Conservation (phyloP, 805 yeast species). For the Saccharomyces paradoxus region DNA sequence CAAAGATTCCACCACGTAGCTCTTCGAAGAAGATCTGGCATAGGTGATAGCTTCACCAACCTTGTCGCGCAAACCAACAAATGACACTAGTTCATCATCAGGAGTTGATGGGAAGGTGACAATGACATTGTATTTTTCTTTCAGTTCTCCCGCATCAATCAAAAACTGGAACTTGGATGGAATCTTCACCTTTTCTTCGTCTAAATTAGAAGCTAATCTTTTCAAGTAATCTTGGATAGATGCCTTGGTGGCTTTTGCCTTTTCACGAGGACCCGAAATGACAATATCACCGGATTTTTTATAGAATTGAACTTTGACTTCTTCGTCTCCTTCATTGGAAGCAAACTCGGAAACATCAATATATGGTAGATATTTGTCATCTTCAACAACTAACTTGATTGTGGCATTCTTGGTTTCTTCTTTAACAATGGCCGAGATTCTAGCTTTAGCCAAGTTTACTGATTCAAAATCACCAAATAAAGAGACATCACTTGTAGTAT, state of each 20-base stretch:
- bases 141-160: slow-evolving; percentile 47
- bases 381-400: slow-evolving; percentile 40
- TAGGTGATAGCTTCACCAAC: slow-evolving; percentile 53
- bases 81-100: slow-evolving; percentile 44
- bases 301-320: slow-evolving; percentile 22
- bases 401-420: slow-evolving; percentile 59
- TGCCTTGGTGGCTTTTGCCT: slow-evolving; percentile 47
- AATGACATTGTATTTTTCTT: slow-evolving; percentile 46
- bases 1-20: slow-evolving; percentile 54
- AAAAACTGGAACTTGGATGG: slow-evolving; percentile 66
- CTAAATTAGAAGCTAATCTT: slow-evolving; percentile 38
- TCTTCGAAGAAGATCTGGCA: slow-evolving; percentile 54
- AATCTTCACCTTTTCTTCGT: slow-evolving; percentile 49
- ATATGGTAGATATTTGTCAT: slow-evolving; percentile 29
- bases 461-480: slow-evolving; percentile 84
- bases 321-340: slow-evolving; percentile 15
- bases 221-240: slow-evolving; percentile 40
- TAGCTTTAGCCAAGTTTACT: slow-evolving; percentile 60
- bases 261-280: slow-evolving; percentile 65
- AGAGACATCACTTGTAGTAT: slow-evolving; percentile 50
- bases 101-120: slow-evolving; percentile 44
- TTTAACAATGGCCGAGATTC: slow-evolving; percentile 63
- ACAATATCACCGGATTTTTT: slow-evolving; percentile 35
- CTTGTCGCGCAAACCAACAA: slow-evolving; percentile 55
- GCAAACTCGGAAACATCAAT: slow-evolving; percentile 18